Conservation (phyloP, 768 basidiomycete species). For the Multifurca ochricompacta region DNA sequence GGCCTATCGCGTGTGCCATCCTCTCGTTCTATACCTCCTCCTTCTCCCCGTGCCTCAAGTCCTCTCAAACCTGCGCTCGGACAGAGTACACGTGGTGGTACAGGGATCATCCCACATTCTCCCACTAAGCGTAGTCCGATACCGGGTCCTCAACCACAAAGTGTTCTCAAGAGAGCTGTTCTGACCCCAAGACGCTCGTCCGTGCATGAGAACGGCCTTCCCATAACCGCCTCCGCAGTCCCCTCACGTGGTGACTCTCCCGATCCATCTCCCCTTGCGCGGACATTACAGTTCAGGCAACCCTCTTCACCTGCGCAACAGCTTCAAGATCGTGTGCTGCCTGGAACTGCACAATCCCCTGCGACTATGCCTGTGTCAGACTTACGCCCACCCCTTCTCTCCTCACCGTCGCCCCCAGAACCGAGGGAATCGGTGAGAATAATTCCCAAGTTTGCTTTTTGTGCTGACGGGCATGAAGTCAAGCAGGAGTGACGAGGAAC, state of each 20-base stretch:
- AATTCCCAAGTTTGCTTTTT: background rate
- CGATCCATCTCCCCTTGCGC: slow-evolving; percentile 20
- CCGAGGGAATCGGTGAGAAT: background rate
- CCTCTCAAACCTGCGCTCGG: slow-evolving; percentile 14
- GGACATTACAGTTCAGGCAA: slow-evolving; percentile 26
- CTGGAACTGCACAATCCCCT: slow-evolving; percentile 14
- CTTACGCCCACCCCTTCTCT: slow-evolving; percentile 5
- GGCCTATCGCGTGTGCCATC: slow-evolving; percentile 14
- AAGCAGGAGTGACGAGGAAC: slow-evolving; percentile 42
- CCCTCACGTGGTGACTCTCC: slow-evolving; percentile 29
- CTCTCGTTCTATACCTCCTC: slow-evolving; percentile 14
- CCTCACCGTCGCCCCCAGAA: slow-evolving; percentile 4
- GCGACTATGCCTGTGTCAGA: background rate
- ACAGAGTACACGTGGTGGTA: slow-evolving; percentile 5
- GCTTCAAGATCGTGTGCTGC: slow-evolving; percentile 7
- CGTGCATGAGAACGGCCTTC: slow-evolving; percentile 23
- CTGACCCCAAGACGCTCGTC: slow-evolving; percentile 39
- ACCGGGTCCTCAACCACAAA: slow-evolving; percentile 5
- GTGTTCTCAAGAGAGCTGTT: slow-evolving; percentile 1
- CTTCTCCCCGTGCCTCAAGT: slow-evolving; percentile 17
- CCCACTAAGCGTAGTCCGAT: slow-evolving; percentile 46
- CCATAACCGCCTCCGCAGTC: slow-evolving; percentile 27
- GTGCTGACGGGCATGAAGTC: background rate
- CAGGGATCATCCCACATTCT: slow-evolving; percentile 32
- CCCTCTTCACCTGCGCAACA: slow-evolving; percentile 29